Conservation (phyloP, 805 yeast species). For the Ogataea saltuana region DNA sequence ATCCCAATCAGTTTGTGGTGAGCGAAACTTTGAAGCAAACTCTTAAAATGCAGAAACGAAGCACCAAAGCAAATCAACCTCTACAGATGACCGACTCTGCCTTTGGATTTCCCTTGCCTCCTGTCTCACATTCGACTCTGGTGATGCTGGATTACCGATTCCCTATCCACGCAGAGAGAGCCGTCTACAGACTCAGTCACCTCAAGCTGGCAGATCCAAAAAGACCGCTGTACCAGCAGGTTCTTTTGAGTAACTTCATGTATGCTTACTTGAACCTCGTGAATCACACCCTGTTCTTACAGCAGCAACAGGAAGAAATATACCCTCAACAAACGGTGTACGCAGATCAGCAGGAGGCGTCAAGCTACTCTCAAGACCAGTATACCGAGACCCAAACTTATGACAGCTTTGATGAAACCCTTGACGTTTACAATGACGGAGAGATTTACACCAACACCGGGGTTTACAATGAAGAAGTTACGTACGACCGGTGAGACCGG, state of each 20-base stretch:
- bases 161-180: constrained; percentile 95
- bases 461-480: constrained; percentile 11
- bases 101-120: constrained; percentile 85
- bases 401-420: constrained; percentile 12
- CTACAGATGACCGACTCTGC: constrained; percentile 73
- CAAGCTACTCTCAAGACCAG: neutral
- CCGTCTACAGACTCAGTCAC: constrained; percentile 90
- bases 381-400: constrained; percentile 2
- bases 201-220: constrained; percentile 92
- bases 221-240: constrained; percentile 89
- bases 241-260: constrained; percentile 92
- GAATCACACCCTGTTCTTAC: constrained; percentile 82
- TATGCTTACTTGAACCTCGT: constrained; percentile 93
- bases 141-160: constrained; percentile 83
- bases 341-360: constrained; percentile 5
- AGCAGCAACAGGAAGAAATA: constrained; percentile 50
- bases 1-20: constrained; percentile 7
- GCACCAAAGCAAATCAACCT: constrained; percentile 53
- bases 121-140: constrained; percentile 71
- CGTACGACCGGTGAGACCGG: constrained; percentile 9
- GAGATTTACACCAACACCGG: constrained; percentile 15
- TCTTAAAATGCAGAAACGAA: constrained; percentile 33
- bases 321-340: constrained; percentile 18
- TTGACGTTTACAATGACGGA: constrained; percentile 17
- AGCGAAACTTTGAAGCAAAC: constrained; percentile 28